These are phyloP conservation scores for Ilyonectria destructans DNA, from an alignment of 2,329 filamentous ascomycete species.

Conservation along the genomic window DNA sequence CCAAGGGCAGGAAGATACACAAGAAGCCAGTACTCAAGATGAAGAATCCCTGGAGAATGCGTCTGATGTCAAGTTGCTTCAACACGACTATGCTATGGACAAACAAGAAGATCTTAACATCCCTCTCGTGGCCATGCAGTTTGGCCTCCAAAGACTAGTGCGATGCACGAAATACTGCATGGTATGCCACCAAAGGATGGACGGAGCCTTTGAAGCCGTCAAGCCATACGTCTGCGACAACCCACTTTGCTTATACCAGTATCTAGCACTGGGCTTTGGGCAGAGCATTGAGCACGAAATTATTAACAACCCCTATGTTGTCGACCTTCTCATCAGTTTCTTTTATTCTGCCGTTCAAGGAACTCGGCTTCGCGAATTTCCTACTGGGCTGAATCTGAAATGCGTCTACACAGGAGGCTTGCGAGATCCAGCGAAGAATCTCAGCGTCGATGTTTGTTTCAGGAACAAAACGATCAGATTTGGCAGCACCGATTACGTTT, in stretches of 20 bases:
- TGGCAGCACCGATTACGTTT: conserved; percentile 29
- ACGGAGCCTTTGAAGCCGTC: conserved; percentile 77
- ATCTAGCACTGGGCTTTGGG: conserved; percentile 88
- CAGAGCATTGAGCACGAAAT: conserved; percentile 91
- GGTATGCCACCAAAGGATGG: conserved; percentile 82
- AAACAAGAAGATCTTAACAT: conserved; percentile 62
- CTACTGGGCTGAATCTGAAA: conserved; percentile 59
- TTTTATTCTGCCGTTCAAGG: conserved; percentile 75
- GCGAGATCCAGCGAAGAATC: conserved; percentile 1
- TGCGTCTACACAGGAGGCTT: conserved; percentile 43
- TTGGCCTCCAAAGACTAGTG: conserved; percentile 82
- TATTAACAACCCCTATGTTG: conserved; percentile 82
- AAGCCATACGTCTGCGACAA: conserved; percentile 86
- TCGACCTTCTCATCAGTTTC: conserved; percentile 88
- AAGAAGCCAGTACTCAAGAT: not conserved
- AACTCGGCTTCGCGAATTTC: conserved; percentile 61
- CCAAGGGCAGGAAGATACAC: not conserved
- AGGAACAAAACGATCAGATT: conserved; percentile 33
- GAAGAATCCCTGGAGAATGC: conserved; percentile 15
- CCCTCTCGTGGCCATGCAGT: conserved; percentile 78
- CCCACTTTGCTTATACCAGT: conserved; percentile 87
- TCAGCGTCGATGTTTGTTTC: conserved; percentile 38
- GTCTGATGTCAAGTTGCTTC: conserved; percentile 38
- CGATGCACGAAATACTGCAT: conserved; percentile 91
- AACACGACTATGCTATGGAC: conserved; percentile 51